Percentiles rank a stretch among this genome's conserved stretches.
Conservation (phyloP, 805 yeast species). For the Saccharomycopsis capsularis region DNA sequence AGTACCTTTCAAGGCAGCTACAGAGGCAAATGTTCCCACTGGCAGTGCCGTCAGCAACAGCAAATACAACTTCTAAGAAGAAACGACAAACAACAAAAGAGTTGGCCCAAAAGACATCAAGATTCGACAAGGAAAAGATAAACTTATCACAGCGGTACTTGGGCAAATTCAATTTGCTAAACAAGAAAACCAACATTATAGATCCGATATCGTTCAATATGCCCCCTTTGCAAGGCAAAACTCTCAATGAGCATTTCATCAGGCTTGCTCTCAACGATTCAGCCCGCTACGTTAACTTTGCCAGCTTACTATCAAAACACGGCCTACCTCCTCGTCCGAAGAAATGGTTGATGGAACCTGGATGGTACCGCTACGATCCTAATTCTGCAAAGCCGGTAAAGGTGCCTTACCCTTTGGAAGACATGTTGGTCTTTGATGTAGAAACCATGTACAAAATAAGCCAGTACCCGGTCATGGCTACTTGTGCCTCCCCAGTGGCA, state of each 20-base stretch:
- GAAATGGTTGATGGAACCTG: slow-evolving; percentile 53
- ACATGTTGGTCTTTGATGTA: slow-evolving; percentile 76
- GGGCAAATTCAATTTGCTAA: slow-evolving; percentile 56
- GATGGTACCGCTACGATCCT: slow-evolving; percentile 73
- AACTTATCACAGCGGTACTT: slow-evolving; percentile 57
- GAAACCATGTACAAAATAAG: slow-evolving; percentile 77
- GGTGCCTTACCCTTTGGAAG: slow-evolving; percentile 67
- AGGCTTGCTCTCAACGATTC: slow-evolving; percentile 54
- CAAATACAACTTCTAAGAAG: too few relatives aligned
- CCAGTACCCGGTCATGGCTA: slow-evolving; percentile 70
- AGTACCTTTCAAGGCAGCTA: slow-evolving; percentile 54
- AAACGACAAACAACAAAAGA: slow-evolving; percentile 25
- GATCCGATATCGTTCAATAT: slow-evolving; percentile 54
- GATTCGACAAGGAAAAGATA: slow-evolving; percentile 32
- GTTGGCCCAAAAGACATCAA: not conserved
- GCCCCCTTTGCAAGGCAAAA: slow-evolving; percentile 67
- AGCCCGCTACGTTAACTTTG: slow-evolving; percentile 52
- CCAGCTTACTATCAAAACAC: slow-evolving; percentile 36
- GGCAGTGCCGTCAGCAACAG: too few relatives aligned
- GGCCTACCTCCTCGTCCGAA: slow-evolving; percentile 38
- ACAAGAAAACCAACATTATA: slow-evolving; percentile 58
- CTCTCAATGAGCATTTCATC: slow-evolving; percentile 81
- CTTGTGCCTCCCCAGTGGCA: slow-evolving; percentile 67
- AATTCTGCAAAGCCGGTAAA: slow-evolving; percentile 34
- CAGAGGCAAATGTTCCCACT: slow-evolving; percentile 58